Evolutionary conservation across 371 early-diverging fungal species (phyloP).

Genomic region (Mortierella sp.): DNA sequence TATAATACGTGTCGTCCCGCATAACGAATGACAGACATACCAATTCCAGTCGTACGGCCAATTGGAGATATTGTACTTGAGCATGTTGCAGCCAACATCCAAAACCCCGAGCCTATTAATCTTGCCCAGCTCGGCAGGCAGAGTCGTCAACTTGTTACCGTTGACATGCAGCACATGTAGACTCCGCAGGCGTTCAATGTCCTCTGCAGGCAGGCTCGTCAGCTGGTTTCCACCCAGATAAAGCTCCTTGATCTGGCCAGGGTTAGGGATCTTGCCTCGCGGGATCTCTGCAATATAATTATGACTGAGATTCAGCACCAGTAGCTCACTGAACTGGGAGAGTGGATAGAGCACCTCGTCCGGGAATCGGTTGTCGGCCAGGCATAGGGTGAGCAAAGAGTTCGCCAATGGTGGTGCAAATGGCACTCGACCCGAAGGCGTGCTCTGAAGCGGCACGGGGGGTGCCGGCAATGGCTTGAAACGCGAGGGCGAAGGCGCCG

Average conservation of each 20-base stretch:
- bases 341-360: conserved; percentile 86
- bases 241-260: conserved; percentile 74
- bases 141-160: conserved; percentile 88
- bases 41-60: conserved; percentile 98
- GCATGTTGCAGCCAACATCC: conserved; percentile 88
- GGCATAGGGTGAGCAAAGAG: conserved; percentile 69
- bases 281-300: conserved; percentile 89
- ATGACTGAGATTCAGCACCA: conserved; percentile 83
- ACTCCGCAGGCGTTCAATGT: conserved; percentile 78
- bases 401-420: conserved; percentile 68
- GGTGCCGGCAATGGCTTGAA: conserved; percentile 39
- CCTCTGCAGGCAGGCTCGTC: conserved; percentile 87
- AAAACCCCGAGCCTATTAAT: conserved; percentile 77
- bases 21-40: conserved; percentile 56
- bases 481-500: conserved; percentile 19
- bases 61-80: conserved; percentile 94
- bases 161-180: conserved; percentile 85
- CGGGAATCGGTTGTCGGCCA: conserved; percentile 88
- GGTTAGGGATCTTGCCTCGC: conserved; percentile 59
- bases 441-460: conserved; percentile 23
- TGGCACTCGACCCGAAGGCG: conserved; percentile 14
- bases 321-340: conserved; percentile 77
- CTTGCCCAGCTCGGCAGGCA: conserved; percentile 94
- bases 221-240: conserved; percentile 90
- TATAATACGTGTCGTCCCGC: background rate